Conservation (phyloP, 805 yeast genomes). For the Ogataea neopini region DNA sequence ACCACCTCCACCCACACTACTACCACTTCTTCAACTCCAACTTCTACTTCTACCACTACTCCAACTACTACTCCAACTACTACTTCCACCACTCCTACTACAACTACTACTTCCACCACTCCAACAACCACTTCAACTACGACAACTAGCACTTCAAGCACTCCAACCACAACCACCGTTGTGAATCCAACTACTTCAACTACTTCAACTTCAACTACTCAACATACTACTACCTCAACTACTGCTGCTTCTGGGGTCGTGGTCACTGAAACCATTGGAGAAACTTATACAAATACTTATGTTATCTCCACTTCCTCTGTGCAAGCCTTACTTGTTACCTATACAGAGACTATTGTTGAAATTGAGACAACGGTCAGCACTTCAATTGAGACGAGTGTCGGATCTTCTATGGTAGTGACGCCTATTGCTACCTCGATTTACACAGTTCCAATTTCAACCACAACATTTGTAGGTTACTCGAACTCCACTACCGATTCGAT, state of each 20-base stretch:
- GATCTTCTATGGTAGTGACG: conserved; percentile 9
- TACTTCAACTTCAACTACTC: conserved; percentile 7
- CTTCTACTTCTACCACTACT: conserved; percentile 8
- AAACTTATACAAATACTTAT: conserved; percentile 18
- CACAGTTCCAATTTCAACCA: conserved; percentile 12
- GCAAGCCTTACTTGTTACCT: conserved; percentile 21
- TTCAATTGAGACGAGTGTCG: conserved; percentile 7
- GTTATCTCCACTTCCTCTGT: conserved; percentile 22
- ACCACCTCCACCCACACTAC: no score
- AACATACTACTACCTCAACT: conserved; percentile 6
- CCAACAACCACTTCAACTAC: conserved; percentile 11
- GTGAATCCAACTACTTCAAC: conserved; percentile 9
- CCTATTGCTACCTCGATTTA: conserved; percentile 17
- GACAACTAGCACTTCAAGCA: conserved; percentile 8
- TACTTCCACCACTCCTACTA: conserved; percentile 11
- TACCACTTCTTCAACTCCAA: conserved; percentile 6
- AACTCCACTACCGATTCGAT: conserved; percentile 9
- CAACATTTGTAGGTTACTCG: conserved; percentile 16
- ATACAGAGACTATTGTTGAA: conserved; percentile 13
- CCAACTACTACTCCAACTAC: conserved; percentile 14
- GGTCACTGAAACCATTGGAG: conserved; percentile 17
- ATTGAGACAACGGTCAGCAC: conserved; percentile 10
- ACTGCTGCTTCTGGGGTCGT: conserved; percentile 8
- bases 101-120: conserved; percentile 15
- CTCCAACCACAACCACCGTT: conserved; percentile 6